Conservation (phyloP, 768 basidiomycete species). For the Leccinum pellstonianum region DNA sequence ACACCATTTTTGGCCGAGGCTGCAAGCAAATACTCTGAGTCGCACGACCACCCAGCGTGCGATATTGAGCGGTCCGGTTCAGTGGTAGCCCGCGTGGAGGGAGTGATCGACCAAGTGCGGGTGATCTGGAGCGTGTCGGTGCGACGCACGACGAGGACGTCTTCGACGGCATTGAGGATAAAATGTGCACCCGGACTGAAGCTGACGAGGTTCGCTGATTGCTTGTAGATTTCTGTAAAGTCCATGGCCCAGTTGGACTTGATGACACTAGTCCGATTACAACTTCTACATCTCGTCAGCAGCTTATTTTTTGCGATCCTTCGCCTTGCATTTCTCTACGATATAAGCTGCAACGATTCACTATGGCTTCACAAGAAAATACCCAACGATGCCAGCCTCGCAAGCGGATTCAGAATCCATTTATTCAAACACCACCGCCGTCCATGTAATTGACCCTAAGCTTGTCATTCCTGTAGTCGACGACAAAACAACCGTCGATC, state of each 20-base stretch:
- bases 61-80: slow-evolving; percentile 52
- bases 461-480: slow-evolving; percentile 11
- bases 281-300: slow-evolving; percentile 15
- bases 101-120: slow-evolving; percentile 72
- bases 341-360: slow-evolving; percentile 13
- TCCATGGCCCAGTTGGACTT: slow-evolving; percentile 51
- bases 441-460: slow-evolving; percentile 15
- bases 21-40: slow-evolving; percentile 84
- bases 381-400: slow-evolving; percentile 8
- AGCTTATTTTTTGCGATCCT: slow-evolving; percentile 6
- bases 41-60: slow-evolving; percentile 81
- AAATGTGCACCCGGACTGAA: slow-evolving; percentile 90
- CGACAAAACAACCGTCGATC: slow-evolving; percentile 22
- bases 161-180: slow-evolving; percentile 74
- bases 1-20: slow-evolving; percentile 70
- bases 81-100: slow-evolving; percentile 44
- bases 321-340: not conserved
- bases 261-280: not conserved
- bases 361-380: not conserved
- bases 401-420: slow-evolving; percentile 18
- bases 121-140: slow-evolving; percentile 82
- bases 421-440: slow-evolving; percentile 12
- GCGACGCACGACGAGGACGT: slow-evolving; percentile 79
- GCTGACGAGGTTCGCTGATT: slow-evolving; percentile 63
- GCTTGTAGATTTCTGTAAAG: slow-evolving; percentile 84